Percentiles rank a stretch among this genome's conserved stretches.
Conservation (phyloP, 495 filamentous ascomycete species). For the Podospora comata region DNA sequence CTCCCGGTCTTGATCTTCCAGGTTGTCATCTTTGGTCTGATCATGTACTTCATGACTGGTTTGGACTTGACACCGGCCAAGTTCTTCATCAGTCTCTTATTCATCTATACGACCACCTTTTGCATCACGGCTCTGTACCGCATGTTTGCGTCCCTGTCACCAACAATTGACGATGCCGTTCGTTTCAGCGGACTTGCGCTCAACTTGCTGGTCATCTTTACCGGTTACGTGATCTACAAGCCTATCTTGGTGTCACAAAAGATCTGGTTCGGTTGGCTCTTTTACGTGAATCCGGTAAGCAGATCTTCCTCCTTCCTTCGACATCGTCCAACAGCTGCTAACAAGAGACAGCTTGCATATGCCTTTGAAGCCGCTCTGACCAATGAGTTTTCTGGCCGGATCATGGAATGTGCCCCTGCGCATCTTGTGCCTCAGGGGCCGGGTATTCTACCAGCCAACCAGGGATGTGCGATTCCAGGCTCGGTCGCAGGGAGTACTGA, state of each 20-base stretch:
- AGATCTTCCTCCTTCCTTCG: not conserved
- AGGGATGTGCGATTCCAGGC: slow-evolving; percentile 60
- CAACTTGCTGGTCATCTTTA: slow-evolving; percentile 74
- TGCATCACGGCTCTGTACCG: slow-evolving; percentile 64
- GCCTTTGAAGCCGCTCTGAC: slow-evolving; percentile 65
- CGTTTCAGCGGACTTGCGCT: slow-evolving; percentile 51
- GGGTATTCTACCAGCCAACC: slow-evolving; percentile 46
- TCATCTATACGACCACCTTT: slow-evolving; percentile 61
- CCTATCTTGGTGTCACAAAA: slow-evolving; percentile 56
- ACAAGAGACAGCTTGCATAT: slow-evolving; percentile 47
- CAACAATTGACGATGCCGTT: slow-evolving; percentile 60
- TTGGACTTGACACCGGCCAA: slow-evolving; percentile 68
- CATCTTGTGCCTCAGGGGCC: slow-evolving; percentile 61
- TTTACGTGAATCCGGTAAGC: slow-evolving; percentile 67
- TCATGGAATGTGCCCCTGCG: slow-evolving; percentile 45
- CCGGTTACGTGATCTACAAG: slow-evolving; percentile 69
- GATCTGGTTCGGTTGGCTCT: slow-evolving; percentile 76
- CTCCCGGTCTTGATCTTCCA: slow-evolving; percentile 68
- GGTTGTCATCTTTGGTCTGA: slow-evolving; percentile 66
- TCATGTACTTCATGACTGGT: slow-evolving; percentile 75
- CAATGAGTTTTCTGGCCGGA: slow-evolving; percentile 64
- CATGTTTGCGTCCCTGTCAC: slow-evolving; percentile 61
- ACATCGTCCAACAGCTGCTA: not conserved
- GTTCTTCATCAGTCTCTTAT: slow-evolving; percentile 75
- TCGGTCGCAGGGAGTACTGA: slow-evolving; percentile 47